Base-by-base conservation (phyloP, 352 stramenopile genomes). In the Globisporangium nodosum region DNA sequence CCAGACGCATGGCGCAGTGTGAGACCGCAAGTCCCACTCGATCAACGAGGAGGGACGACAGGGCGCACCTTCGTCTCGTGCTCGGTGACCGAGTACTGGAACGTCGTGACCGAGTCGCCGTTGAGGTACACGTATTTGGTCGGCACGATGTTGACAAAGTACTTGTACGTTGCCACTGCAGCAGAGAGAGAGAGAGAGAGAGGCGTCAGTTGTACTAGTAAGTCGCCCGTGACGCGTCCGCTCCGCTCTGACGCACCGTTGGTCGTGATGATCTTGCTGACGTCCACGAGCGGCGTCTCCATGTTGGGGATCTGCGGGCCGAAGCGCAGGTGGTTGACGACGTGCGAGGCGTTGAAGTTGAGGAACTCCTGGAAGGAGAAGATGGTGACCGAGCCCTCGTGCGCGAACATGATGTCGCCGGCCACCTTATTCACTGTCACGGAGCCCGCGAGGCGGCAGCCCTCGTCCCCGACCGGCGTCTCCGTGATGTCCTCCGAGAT, bases 11-110 rank as follows among this genome's bases (percentile, higher is more conserved):
- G 21, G 21, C 21, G 21, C 21, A 24, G 21, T 24, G 21, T 24
- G 21, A 24, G 21, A 24, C 21, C 21, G 21, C 21, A 24, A 24
- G 21, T 24, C 21, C 21, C 21, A 24, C 21, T 24, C 21, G 21
- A 27, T 27, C 3, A 43, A 16, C 7, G 15, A 24, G 20, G 16
- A 20, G 13, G 2, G 39, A 37, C 31, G 9, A 2, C 33, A 9
- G 47, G 15, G 15, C 59, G 39, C 50, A 75, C 67, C 50, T 78
- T 76, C 21, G 63, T 80, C 47, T 83, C 81, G 65, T 93, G 82
- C 66, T 96, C 86, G 16, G 86, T 96, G 43, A 92, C 84, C 39
- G 84, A 94, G 70, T 96, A 96, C 70, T 96, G 86, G 74, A 87
- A 93, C 54, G 86, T 94, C 45, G 68, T 73, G 50, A 91, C 68